phyloP scores from a whole-genome alignment of 2,329 filamentous ascomycete genomes.

The Beauveria pseudobassiana region DNA sequence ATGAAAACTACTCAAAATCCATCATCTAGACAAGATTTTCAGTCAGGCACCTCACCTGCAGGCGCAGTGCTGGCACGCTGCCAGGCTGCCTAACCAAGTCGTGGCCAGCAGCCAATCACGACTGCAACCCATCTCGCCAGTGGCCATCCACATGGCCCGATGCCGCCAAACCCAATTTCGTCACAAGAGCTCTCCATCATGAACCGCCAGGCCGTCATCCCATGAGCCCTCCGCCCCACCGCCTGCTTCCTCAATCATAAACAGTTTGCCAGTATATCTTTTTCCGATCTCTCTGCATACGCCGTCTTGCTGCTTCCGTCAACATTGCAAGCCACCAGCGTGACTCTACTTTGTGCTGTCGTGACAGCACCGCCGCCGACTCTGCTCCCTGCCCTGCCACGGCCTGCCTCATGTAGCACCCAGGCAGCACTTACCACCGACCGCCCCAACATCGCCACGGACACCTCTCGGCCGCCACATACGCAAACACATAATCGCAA shows the following conservation, averaged over 20 bases:
- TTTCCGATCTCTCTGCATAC: not conserved
- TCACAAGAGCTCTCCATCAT: conserved; percentile 10
- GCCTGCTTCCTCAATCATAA: not conserved
- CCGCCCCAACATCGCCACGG: not conserved
- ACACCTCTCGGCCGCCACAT: not conserved
- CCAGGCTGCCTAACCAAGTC: not conserved
- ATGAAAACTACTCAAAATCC: not conserved
- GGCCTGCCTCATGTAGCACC: not conserved
- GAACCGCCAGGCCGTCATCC: conserved; percentile 6
- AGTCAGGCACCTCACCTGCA: not conserved
- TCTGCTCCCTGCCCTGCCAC: not conserved
- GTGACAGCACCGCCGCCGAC: not conserved
- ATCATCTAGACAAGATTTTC: too few relatives aligned
- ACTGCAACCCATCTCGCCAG: not conserved
- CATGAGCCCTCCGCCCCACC: conserved; percentile 7
- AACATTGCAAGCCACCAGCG: not conserved
- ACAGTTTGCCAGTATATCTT: not conserved
- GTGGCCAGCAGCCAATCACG: not conserved
- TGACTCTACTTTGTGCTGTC: not conserved
- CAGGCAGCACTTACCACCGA: conserved; percentile 4
- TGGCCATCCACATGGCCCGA: conserved; percentile 9
- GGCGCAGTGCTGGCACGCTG: not conserved
- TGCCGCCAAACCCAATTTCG: conserved; percentile 10
- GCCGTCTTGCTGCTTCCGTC: not conserved
- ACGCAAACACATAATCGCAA: not conserved